Evolutionary conservation across 306 rosid species (phyloP), one percentile per base, ranked within the genome.

Genomic region (Potentilla sterilis): DNA sequence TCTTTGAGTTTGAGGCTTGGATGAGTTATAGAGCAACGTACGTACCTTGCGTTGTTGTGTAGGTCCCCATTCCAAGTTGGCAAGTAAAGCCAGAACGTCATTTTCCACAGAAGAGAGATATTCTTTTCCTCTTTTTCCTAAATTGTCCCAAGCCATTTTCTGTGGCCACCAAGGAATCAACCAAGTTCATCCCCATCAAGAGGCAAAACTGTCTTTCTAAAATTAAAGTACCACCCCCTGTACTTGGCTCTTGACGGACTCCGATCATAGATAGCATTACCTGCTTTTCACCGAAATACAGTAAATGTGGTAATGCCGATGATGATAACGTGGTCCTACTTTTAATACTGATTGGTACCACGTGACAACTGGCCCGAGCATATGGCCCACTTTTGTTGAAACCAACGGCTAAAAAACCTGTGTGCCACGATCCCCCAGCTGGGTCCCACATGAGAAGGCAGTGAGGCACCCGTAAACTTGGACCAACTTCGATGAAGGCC

Each of bases 11-110:
- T 28, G 28, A 28, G 28, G 28, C 28, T 28, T 28, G 28, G 28
- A 28, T 28, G 28, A 28, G 28, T 28, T 28, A 28, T 1, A 28
- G 28, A 28, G 28, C 28, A 28, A 28, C n/a, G n/a, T n/a, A n/a
- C n/a, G n/a, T n/a, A n/a, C 4, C 5, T 46, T 14, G 52, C 6
- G 57, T 16, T 19, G 57, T 0, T 15, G 57, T 51, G n/a, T 40
- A 37, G 76, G 81, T 59, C 71, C 66, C 76, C 52, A 3, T 43
- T 6, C 34, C 81, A 70, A 70, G 81, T 66, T 74, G 79, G 63
- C 54, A 28, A 10, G 57, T 7, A 47, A 74, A n/a, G 2, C 69
- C 72, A 28, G 8, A 38, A 69, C 21, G 9, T 80, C 80, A 49
- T 61, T 80, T 70, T 81, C 80, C 57, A 47, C 43, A 43, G 1